Base-by-base conservation (phyloP, 2,329 filamentous ascomycete genomes). In the Coccinonectria pachysandricola region DNA sequence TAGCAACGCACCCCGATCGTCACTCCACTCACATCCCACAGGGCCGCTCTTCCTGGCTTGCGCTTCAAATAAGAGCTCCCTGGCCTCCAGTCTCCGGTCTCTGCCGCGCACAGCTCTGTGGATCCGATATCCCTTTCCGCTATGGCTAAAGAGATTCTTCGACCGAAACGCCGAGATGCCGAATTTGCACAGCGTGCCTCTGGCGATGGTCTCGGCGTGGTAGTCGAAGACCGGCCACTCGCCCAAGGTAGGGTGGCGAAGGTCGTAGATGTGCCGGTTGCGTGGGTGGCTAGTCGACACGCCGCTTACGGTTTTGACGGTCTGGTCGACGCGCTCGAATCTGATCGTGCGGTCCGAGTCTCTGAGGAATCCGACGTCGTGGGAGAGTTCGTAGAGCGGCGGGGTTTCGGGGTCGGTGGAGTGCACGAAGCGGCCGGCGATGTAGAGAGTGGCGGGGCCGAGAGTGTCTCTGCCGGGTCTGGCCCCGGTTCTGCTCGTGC, bases 311-410 rank as follows among this genome's bases (percentile, higher is more conserved):
- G 25, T 35, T 23, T 41, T 47, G 27, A 52, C 28, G 6, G 30
- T 30, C 27, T 44, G 34, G 27, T 56, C 48, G n/a, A 57, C 34
- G 6, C 51, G 45, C 24, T 49, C 39, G 18, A 57, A 30, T 21
- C 38, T 37, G 5, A 57, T 46, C 20, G 27, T 46, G 10, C 44
- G 44, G 26, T 54, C 46, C 9, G 42, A 39, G 19, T 56, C 49
- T 16, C 41, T 40, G 7, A 57, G 40, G 21, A 48, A 52, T 16
- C 37, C 46, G 8, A 55, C 40, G 5, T 45, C 44, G 28, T 55
- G 51, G 1, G 54, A 56, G 29, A 56, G 46, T 20, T 57, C 53
- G 34, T 56, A 57, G 8, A 54, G 37, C 1, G 53, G 48, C 16
- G 46, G 43, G 10, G 45, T 39, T 12, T 42, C 28, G 3, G 43